Conservation (phyloP, 108 stramenopile genomes). For the Cylindrotheca closterium region DNA sequence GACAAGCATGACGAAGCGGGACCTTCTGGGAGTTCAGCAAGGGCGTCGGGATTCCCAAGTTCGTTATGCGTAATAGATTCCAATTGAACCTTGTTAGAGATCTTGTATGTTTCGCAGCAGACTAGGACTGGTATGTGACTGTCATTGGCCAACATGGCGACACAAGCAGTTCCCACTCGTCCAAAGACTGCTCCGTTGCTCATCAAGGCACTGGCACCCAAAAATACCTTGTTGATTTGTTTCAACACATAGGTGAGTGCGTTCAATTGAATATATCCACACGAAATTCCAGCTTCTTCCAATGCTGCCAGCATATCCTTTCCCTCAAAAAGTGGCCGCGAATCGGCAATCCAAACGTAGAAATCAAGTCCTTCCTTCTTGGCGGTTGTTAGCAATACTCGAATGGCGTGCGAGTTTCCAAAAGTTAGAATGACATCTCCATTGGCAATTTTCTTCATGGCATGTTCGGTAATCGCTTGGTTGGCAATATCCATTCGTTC, state of each 20-base stretch:
- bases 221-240: constrained; percentile 93
- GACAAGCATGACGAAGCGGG: neutral
- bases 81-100: constrained; percentile 94
- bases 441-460: constrained; percentile 70
- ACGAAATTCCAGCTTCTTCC: constrained; percentile 60
- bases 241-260: constrained; percentile 93
- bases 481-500: constrained; percentile 91
- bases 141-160: constrained; percentile 89
- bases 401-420: constrained; percentile 76
- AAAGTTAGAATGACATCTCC: constrained; percentile 90
- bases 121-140: constrained; percentile 94
- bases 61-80: constrained; percentile 96
- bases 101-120: constrained; percentile 99
- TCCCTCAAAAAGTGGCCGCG: constrained; percentile 85
- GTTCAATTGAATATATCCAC: constrained; percentile 89
- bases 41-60: constrained; percentile 88
- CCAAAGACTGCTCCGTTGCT: constrained; percentile 93
- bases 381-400: constrained; percentile 45
- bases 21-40: constrained; percentile 35
- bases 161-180: constrained; percentile 92
- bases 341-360: constrained; percentile 94
- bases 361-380: constrained; percentile 39
- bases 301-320: constrained; percentile 65
- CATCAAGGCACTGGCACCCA: constrained; percentile 96
- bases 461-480: constrained; percentile 83